Conservation (phyloP, 2,329 filamentous ascomycete species). For the Scedosporium dehoogii region DNA sequence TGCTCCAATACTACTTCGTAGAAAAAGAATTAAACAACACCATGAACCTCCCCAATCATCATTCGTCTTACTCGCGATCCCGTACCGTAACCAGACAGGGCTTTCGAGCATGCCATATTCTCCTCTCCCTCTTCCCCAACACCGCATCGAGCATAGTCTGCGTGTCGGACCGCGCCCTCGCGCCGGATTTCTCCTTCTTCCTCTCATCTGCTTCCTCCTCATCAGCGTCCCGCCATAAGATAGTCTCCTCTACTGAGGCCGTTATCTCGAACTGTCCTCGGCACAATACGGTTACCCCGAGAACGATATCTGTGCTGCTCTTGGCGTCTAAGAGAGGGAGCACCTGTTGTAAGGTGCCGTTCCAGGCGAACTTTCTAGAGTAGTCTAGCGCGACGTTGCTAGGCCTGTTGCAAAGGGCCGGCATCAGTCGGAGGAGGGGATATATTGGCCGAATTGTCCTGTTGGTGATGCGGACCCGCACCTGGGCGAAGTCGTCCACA, state of each 20-base stretch:
- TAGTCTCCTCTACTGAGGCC: conserved; percentile 72
- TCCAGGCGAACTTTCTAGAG: conserved; percentile 74
- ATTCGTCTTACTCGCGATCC: conserved; percentile 1
- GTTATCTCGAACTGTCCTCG: conserved; percentile 75
- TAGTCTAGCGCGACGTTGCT: conserved; percentile 68
- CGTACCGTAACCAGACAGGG: conserved; percentile 43
- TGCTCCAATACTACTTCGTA: not conserved
- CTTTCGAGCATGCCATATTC: conserved; percentile 55
- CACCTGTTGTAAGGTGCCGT: conserved; percentile 69
- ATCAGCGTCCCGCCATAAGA: conserved; percentile 32
- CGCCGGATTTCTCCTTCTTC: conserved; percentile 11
- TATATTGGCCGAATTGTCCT: conserved; percentile 57
- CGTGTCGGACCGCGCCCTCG: conserved; percentile 39
- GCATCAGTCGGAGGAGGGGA: conserved; percentile 66
- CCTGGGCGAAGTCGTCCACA: conserved; percentile 50
- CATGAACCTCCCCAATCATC: not conserved
- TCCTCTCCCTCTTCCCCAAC: conserved; percentile 48
- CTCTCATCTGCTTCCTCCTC: conserved; percentile 17
- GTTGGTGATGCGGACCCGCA: conserved; percentile 67
- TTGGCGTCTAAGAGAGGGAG: conserved; percentile 54
- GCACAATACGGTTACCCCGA: conserved; percentile 68
- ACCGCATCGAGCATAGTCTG: conserved; percentile 48
- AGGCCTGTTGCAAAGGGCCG: conserved; percentile 64
- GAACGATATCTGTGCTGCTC: conserved; percentile 46
- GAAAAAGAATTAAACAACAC: not conserved